Percentiles rank a stretch among this genome's conserved stretches.
Conservation (phyloP, 1,284 basidiomycete species). For the Volvariella volvacea region DNA sequence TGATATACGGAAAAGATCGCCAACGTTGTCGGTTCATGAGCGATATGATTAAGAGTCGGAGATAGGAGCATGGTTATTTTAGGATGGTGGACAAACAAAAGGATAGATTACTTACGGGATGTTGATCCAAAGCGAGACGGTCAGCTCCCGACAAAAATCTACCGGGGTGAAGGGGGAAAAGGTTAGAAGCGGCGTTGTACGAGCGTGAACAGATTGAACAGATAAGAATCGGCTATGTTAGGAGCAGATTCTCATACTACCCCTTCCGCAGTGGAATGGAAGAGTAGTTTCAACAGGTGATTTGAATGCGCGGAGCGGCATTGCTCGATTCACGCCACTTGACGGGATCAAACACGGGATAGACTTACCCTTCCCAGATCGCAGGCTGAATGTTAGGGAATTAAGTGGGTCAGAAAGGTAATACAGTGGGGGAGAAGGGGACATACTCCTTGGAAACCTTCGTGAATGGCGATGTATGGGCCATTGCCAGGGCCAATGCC, state of each 20-base stretch:
- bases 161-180: slow-evolving; percentile 4
- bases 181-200: slow-evolving; percentile 3
- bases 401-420: slow-evolving; percentile 1
- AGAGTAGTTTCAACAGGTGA: no score
- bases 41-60: no score
- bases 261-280: no score
- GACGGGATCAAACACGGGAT: slow-evolving; percentile 1
- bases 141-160: slow-evolving; percentile 68
- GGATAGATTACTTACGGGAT: slow-evolving; percentile 34
- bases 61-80: neutral
- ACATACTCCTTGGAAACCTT: slow-evolving; percentile 63
- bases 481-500: slow-evolving; percentile 65
- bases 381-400: slow-evolving; percentile 19
- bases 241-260: no score
- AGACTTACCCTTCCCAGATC: slow-evolving; percentile 33
- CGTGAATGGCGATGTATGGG: slow-evolving; percentile 69
- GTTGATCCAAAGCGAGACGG: slow-evolving; percentile 66
- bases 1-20: no score
- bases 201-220: no score
- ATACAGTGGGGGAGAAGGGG: slow-evolving; percentile 9
- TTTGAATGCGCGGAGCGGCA: neutral
- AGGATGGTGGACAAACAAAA: neutral
- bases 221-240: no score
- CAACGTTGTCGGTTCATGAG: no score
- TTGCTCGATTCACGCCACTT: slow-evolving; percentile 9